A percentile compares a stretch with the other conserved stretches of the same genome.
phyloP scores from a whole-genome alignment of 768 basidiomycete genomes.

The Termitomyces sp. region DNA sequence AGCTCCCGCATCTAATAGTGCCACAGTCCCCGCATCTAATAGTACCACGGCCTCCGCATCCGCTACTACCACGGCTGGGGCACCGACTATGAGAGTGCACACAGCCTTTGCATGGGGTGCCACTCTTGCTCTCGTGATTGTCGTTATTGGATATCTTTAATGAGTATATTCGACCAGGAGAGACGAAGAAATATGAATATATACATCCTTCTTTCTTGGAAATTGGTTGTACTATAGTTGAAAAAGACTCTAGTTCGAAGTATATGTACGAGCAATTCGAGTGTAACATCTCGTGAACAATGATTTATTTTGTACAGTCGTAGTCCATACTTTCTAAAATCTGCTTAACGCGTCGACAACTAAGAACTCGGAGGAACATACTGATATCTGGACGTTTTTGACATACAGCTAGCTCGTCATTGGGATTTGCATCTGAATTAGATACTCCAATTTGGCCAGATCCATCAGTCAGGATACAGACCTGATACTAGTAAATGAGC shows the following conservation, averaged over 20 bases:
- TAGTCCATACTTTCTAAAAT: too few species aligned
- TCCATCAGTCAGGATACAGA: neutral
- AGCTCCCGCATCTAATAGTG: neutral
- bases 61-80: neutral
- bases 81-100: neutral
- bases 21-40: neutral
- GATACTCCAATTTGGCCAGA: neutral
- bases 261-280: too few species aligned
- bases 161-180: neutral
- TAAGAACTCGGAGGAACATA: too few species aligned
- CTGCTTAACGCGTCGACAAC: too few species aligned
- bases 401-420: too few species aligned
- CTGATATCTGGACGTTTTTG: neutral
- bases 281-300: too few species aligned
- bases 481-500: too few species aligned
- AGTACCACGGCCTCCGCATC: neutral
- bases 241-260: neutral
- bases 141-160: neutral
- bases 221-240: neutral
- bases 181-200: neutral
- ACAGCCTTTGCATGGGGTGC: neutral
- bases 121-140: neutral
- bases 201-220: neutral
- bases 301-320: too few species aligned
- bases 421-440: neutral